These are phyloP conservation scores for Stropharia rugosoannulata DNA, from an alignment of 768 basidiomycete genomes.

Conservation along the genomic window DNA sequence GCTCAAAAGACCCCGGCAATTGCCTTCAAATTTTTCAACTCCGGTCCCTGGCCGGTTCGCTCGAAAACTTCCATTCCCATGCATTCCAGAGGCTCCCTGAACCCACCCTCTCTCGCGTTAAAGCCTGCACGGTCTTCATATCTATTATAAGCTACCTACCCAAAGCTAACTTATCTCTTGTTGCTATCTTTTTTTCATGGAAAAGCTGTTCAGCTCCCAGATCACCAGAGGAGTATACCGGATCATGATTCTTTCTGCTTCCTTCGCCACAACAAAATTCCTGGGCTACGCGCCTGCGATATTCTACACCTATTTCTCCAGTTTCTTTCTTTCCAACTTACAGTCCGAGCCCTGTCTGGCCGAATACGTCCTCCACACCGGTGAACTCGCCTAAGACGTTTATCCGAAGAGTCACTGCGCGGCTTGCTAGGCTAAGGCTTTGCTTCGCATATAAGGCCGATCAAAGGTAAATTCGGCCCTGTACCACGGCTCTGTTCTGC, in stretches of 20 bases:
- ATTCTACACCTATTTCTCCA: not conserved
- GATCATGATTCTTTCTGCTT: slow-evolving; percentile 2
- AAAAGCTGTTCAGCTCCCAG: not conserved
- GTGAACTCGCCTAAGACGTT: not conserved
- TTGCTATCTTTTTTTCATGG: not conserved
- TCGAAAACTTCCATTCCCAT: slow-evolving; percentile 17
- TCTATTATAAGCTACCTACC: not conserved
- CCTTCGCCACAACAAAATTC: slow-evolving; percentile 1
- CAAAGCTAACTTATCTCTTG: not conserved
- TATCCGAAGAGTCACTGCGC: slow-evolving; percentile 4
- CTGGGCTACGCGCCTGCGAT: not conserved
- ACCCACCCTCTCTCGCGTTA: not conserved
- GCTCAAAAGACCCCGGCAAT: slow-evolving; percentile 43
- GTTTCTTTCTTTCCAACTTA: not conserved
- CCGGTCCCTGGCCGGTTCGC: slow-evolving; percentile 33
- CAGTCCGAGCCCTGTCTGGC: not conserved
- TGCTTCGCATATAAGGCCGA: slow-evolving; percentile 10
- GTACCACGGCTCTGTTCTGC: not conserved
- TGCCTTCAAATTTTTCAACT: slow-evolving; percentile 50
- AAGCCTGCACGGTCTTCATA: not conserved
- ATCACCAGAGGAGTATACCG: not conserved
- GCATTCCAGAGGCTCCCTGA: slow-evolving; percentile 2
- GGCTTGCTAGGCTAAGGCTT: not conserved
- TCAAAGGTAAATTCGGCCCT: slow-evolving; percentile 17
- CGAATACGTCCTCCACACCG: not conserved